Evolutionary conservation across 164 flowering plant species (phyloP), one percentile per base, ranked within the genome.

Genomic region (Magnolia changhungtana): DNA sequence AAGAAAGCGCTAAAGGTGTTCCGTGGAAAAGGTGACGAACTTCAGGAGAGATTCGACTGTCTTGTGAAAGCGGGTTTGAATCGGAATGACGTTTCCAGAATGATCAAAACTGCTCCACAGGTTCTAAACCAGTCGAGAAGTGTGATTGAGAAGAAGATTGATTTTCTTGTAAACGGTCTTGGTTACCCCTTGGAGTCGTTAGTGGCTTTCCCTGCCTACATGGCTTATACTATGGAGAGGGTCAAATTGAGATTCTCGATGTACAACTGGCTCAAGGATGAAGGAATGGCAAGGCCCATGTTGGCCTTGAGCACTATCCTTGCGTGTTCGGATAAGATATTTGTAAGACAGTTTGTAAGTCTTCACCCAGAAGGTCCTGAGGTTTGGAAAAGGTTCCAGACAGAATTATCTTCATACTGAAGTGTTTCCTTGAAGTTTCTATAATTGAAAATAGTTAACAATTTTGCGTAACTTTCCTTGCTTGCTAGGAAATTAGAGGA

Each of bases 31-130:
- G 93, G 88, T 73, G 77, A 45, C 3, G 87, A 91, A 59, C 88
- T 92, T 58, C 92, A 87, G 76, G 95, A 91, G 76, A 86, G 96
- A 78, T 89, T 87, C 75, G 88, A 88, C 74, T 88, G 84, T 76
- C 77, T 91, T 31, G 89, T 91, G 69, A 80, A 87, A 37, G 80
- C 86, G 66, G 97, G 98, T 19, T 77, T 94, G 73, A 83, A 80
- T 63, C 70, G 61, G 13, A 68, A 89, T 69, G 90, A 82, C 77
- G 92, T 88, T 58, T 18, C 61, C 24, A 55, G 72, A 24, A 91
- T 91, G 89, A 52, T 92, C n/a, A 89, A 82, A 83, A 50, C n/a
- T 7, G 77, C 85, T 4, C 97, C 98, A 70, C 82, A 81, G 13
- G 80, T 91, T 77, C 85, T 94, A 29, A 88, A 88, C 76, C 87